These are phyloP conservation scores for Lodderomyces oxycetoniae DNA, from an alignment of 1,139 yeast genomes.

Conservation along the genomic window DNA sequence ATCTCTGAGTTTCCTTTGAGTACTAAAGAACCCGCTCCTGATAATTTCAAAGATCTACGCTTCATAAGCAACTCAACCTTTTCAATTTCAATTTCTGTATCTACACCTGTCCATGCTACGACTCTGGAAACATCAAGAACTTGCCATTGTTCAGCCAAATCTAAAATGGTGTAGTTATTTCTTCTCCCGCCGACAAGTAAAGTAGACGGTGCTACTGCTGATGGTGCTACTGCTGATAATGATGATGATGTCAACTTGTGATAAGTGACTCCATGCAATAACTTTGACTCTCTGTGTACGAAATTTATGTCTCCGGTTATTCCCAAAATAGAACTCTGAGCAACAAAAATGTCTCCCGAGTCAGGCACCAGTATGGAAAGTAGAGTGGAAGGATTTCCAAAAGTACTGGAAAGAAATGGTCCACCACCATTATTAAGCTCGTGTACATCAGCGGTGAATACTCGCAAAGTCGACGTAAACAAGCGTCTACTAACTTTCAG, in stretches of 20 bases:
- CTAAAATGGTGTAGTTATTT: slow-evolving; percentile 25
- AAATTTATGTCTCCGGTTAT: slow-evolving; percentile 30
- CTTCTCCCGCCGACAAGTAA: slow-evolving; percentile 29
- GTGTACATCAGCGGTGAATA: too few species aligned
- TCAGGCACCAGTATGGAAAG: slow-evolving; percentile 34
- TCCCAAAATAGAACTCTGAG: slow-evolving; percentile 29
- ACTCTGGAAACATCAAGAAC: slow-evolving; percentile 19
- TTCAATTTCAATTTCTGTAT: slow-evolving; percentile 15
- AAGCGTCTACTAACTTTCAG: too few species aligned
- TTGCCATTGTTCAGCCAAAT: slow-evolving; percentile 20
- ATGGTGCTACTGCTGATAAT: too few species aligned
- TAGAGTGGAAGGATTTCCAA: slow-evolving; percentile 29
- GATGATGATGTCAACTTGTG: slow-evolving; percentile 22
- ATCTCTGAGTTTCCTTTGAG: slow-evolving; percentile 32
- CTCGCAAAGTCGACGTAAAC: too few species aligned
- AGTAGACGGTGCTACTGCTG: slow-evolving; percentile 27
- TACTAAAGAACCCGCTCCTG: slow-evolving; percentile 37
- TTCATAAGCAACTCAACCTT: background rate
- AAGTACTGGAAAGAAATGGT: slow-evolving; percentile 36
- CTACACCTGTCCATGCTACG: slow-evolving; percentile 46
- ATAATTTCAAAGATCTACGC: slow-evolving; percentile 19
- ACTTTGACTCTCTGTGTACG: background rate
- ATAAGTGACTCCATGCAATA: slow-evolving; percentile 12
- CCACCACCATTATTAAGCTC: too few species aligned
- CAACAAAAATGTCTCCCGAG: slow-evolving; percentile 28